These are phyloP conservation scores for Aspergillus felis DNA, from an alignment of 2,329 filamentous ascomycete genomes.

Conservation along the genomic window DNA sequence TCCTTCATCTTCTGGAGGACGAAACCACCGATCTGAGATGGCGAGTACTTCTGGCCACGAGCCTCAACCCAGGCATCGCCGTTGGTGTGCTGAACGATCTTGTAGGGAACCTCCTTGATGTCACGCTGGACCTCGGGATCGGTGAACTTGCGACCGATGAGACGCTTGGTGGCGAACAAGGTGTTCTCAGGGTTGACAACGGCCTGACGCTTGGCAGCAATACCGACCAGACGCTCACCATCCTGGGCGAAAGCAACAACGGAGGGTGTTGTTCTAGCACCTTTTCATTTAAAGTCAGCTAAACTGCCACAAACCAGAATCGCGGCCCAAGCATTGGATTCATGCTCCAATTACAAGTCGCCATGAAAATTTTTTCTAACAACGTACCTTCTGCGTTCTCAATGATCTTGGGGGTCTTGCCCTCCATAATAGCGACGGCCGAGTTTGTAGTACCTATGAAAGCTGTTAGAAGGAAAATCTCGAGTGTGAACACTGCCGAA, in stretches of 20 bases:
- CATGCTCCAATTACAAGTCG: constrained; percentile 8
- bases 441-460: constrained; percentile 83
- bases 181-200: constrained; percentile 99
- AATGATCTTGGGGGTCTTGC: constrained; percentile 91
- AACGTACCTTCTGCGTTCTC: constrained; percentile 87
- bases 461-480: constrained; percentile 12
- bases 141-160: constrained; percentile 96
- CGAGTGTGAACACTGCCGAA: neutral
- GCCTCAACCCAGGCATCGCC: constrained; percentile 95
- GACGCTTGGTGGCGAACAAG: constrained; percentile 95
- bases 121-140: constrained; percentile 93
- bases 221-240: constrained; percentile 93
- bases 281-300: constrained; percentile 41
- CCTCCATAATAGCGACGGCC: constrained; percentile 95
- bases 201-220: constrained; percentile 95
- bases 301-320: neutral
- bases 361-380: constrained; percentile 13
- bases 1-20: constrained; percentile 99
- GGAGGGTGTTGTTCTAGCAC: constrained; percentile 86
- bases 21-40: constrained; percentile 97
- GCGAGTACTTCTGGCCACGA: constrained; percentile 92
- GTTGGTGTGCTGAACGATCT: constrained; percentile 95
- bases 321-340: neutral
- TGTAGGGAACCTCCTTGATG: constrained; percentile 96
- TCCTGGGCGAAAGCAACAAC: constrained; percentile 95